phyloP scores from a whole-genome alignment of 2,329 filamentous ascomycete species.

The Leptographium radiaticola region DNA sequence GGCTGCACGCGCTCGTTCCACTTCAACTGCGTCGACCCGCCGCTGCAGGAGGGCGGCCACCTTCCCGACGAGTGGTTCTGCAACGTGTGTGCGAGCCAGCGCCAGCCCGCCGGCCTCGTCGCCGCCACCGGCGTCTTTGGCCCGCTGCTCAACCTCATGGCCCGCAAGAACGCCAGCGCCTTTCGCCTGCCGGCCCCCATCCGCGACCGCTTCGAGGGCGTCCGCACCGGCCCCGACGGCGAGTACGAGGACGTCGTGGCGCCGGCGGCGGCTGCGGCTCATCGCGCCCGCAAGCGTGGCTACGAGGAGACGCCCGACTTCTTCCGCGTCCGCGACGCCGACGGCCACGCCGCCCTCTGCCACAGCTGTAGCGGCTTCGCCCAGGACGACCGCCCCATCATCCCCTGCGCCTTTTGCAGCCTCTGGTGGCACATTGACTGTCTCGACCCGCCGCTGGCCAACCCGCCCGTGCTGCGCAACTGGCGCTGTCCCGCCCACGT shows the following conservation, averaged over 20 bases:
- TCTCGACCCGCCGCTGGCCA: conserved; percentile 68
- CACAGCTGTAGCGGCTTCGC: conserved; percentile 58
- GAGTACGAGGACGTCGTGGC: conserved; percentile 58
- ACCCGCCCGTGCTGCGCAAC: conserved; percentile 60
- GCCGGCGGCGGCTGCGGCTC: conserved; percentile 21
- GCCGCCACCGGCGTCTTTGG: conserved; percentile 45
- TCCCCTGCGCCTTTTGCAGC: conserved; percentile 73
- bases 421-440: conserved; percentile 89
- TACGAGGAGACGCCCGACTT: conserved; percentile 56
- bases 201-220: conserved; percentile 66
- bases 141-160: conserved; percentile 48
- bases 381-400: conserved; percentile 54
- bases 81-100: conserved; percentile 49
- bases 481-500: conserved; percentile 87
- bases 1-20: conserved; percentile 85
- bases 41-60: conserved; percentile 47
- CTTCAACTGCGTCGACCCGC: conserved; percentile 75
- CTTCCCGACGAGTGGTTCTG: conserved; percentile 77
- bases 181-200: conserved; percentile 60
- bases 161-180: conserved; percentile 56
- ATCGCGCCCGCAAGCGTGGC: conserved; percentile 20
- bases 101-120: conserved; percentile 31
- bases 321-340: conserved; percentile 54
- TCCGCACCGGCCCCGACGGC: conserved; percentile 62
- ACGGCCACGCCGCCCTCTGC: conserved; percentile 67